Conservation (phyloP, 2,329 filamentous ascomycete species). For the Madurella fahalii region DNA sequence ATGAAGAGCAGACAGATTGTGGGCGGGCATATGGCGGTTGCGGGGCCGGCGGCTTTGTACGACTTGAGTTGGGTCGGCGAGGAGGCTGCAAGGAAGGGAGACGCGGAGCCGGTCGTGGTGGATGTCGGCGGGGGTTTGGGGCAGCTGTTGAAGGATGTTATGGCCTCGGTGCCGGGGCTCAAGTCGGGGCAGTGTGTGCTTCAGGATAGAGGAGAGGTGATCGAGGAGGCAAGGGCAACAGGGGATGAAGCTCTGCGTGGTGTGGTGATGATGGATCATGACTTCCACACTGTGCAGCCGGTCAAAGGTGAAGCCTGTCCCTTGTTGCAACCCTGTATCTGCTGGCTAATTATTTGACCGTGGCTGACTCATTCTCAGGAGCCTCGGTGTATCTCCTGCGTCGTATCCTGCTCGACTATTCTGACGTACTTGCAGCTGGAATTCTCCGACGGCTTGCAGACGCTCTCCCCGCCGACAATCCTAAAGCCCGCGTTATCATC, state of each 20-base stretch:
- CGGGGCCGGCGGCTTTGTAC: slow-evolving; percentile 21
- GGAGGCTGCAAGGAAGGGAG: slow-evolving; percentile 7
- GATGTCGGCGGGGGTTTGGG: slow-evolving; percentile 25
- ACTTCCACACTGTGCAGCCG: slow-evolving; percentile 29
- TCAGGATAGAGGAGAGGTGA: slow-evolving; percentile 22
- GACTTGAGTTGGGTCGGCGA: slow-evolving; percentile 25
- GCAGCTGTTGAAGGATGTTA: slow-evolving; percentile 19
- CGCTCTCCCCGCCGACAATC: slow-evolving; percentile 20
- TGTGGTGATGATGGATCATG: slow-evolving; percentile 27
- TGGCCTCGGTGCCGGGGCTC: slow-evolving; percentile 12
- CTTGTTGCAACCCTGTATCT: too few relatives aligned
- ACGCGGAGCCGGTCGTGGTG: slow-evolving; percentile 10
- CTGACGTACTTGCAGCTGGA: slow-evolving; percentile 21
- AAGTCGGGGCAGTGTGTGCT: slow-evolving; percentile 10
- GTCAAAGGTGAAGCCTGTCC: slow-evolving; percentile 22
- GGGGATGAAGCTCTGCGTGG: slow-evolving; percentile 14
- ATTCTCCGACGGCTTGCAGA: slow-evolving; percentile 24
- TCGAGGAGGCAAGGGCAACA: slow-evolving; percentile 22
- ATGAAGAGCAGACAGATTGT: slow-evolving; percentile 24
- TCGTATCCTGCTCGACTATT: slow-evolving; percentile 30
- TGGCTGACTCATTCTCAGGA: slow-evolving; percentile 11
- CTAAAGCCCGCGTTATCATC: slow-evolving; percentile 24
- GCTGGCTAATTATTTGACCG: not conserved
- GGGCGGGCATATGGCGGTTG: slow-evolving; percentile 17
- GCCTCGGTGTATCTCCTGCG: slow-evolving; percentile 28